Evolutionary conservation across 257 asterid species (phyloP), one percentile per base, ranked within the genome.

Genomic region (Jaltomata sinuosa): DNA sequence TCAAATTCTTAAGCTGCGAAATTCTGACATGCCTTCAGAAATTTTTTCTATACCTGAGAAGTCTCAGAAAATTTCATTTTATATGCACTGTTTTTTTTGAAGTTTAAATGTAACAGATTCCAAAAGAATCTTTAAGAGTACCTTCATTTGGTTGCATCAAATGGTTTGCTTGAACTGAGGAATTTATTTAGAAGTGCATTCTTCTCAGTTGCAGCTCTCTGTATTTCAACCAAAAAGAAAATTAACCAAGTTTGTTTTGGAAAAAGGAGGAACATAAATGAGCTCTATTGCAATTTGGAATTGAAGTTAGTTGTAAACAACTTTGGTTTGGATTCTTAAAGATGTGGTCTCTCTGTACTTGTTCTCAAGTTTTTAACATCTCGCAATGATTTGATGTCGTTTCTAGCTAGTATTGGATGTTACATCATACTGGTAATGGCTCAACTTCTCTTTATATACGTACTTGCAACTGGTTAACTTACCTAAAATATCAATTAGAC

Each of bases 61-160:
- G 59, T 76, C 83, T 7, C 86, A 84, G 72, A 84, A 19, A 64
- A 79, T 78, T 69, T 85, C 86, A 81, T 47, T 76, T 42, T 76
- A 4, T 47, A 25, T 76, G 61, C 9, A 27, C 40, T 27, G 27
- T 47, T 5, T 27, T 45, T 74, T 8, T 25, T 32, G 47, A 14
- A 74, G 36, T 71, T 40, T 0, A 7, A n/a, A n/a, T 14, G 14
- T 5, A 22, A 22, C 38, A 74, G 80, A 74, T 74, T 6, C 45
- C 57, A 42, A 22, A 74, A 42, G 38, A 74, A 22, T 74, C 21
- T 74, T 65, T 31, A 65, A 3, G 74, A 65, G 74, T 45, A 0
- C n/a, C 22, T 29, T 31, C 11, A 31, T 8, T 65, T 65, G n/a
- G 45, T 65, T 31, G 25, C 42, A 31, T 65, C 45, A 65, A 65